These are phyloP conservation scores for Neocucurbitaria cava DNA, from an alignment of 2,329 filamentous ascomycete genomes.

Conservation along the genomic window DNA sequence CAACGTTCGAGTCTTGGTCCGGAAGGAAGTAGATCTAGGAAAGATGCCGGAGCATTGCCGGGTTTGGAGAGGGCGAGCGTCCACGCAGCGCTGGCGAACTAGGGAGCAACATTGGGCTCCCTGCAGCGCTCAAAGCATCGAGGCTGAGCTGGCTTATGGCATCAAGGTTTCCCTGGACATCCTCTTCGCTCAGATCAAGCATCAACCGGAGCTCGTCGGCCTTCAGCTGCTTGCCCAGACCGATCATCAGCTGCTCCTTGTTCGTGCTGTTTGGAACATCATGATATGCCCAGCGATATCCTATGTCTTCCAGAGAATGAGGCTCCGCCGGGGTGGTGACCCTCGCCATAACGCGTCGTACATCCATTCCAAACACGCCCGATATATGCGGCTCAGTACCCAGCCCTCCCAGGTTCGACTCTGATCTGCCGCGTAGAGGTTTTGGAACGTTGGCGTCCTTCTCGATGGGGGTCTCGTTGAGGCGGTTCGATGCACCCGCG, in stretches of 20 bases:
- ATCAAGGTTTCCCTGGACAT: slow-evolving; percentile 44
- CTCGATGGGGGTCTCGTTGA: slow-evolving; percentile 43
- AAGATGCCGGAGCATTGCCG: slow-evolving; percentile 24
- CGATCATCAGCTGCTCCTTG: slow-evolving; percentile 47
- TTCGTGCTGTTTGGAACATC: slow-evolving; percentile 32
- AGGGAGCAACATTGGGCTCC: slow-evolving; percentile 45
- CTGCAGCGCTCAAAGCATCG: slow-evolving; percentile 44
- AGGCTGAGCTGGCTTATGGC: slow-evolving; percentile 48
- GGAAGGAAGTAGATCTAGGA: slow-evolving; percentile 1
- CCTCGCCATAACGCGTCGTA: slow-evolving; percentile 37
- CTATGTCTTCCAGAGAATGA: slow-evolving; percentile 40
- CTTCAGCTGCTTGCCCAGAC: slow-evolving; percentile 42
- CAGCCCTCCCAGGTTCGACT: slow-evolving; percentile 37
- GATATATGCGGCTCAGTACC: slow-evolving; percentile 41
- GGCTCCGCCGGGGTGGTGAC: slow-evolving; percentile 44
- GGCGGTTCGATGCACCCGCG: slow-evolving; percentile 42
- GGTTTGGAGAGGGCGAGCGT: slow-evolving; percentile 43
- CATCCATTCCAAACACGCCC: slow-evolving; percentile 48
- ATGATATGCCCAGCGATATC: slow-evolving; percentile 44
- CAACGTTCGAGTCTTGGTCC: neutral
- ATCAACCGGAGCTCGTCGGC: slow-evolving; percentile 47
- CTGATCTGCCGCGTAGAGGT: slow-evolving; percentile 32
- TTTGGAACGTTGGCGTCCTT: slow-evolving; percentile 42
- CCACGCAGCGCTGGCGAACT: slow-evolving; percentile 45
- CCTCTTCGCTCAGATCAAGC: slow-evolving; percentile 46